Base-by-base conservation (phyloP, 1,284 basidiomycete species). In the Ustilago shanxiensis region DNA sequence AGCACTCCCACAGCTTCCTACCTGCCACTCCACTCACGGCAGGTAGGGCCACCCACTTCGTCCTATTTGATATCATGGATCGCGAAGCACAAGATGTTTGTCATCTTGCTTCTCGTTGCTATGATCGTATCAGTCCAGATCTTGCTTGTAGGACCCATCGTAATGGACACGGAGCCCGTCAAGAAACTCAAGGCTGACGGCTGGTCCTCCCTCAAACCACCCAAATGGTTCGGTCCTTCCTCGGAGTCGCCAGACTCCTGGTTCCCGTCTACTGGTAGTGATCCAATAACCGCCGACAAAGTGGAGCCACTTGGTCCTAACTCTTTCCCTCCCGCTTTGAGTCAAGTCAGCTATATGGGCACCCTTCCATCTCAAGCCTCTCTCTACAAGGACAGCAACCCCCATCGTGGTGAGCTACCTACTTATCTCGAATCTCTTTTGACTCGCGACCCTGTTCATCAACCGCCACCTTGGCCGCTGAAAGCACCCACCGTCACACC, bases 401-500 rank as follows among this genome's bases (percentile, higher is more conserved):
- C 81, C 3, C 81, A 83, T 57, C 72, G 71, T 5, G 81, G 81
- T 41, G 75, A 79, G 54, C 50, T 81, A 10, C 72, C 79, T 1
- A 61, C 64, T 0, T 60, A 64, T 22, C 61, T 79, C 26, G 63
- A 76, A 24, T 18, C 24, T 13, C 11, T 80, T 11, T 64, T 83
- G 18, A 62, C 68, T 10, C 41, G 60, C 11, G 70, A 74, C 4
- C 81, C 81, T 7, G 28, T 60, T n/a, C 69, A 76, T 11, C 60
- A 61, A 1, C 69, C 68, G 11, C 80, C 79, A 7, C 72, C 79
- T 10, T 60, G 64, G 61, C 77, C 79, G 2, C 50, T 29, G 13
- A 67, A 68, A 22, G 71, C 74, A 4, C 77, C 80, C 1, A 28
- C 56, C 31, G 63, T 82, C 47, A 60, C 76, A 8, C 52, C 60